Evolutionary conservation across 306 rosid genomes (phyloP), one percentile per base, ranked within the genome.

Genomic region (Myrica gale): DNA sequence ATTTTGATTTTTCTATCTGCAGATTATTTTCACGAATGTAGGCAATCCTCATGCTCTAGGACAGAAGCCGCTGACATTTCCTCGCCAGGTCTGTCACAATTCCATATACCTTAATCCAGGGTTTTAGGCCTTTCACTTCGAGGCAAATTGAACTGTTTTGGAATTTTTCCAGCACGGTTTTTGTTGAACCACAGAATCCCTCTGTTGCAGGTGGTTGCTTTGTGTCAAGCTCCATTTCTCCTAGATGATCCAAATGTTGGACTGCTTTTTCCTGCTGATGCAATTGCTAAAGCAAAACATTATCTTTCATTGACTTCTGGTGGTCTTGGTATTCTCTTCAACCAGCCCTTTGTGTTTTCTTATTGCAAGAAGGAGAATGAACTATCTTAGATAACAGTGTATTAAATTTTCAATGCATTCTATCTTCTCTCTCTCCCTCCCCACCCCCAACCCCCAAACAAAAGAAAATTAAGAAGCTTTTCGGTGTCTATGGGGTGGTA

Each of bases 11-110:
- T 81, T 41, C 16, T 69, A 48, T 80, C 55, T 72, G 70, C 93
- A 96, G 99, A 96, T 96, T 79, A 88, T 96, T 82, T 96, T 96
- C 87, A 96, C 99, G 43, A 96, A 96, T 85, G 99, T 96, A 51
- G 99, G 99, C 81, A 96, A 96, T 69, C 99, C 99, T 70, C 99
- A 96, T 81, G 99, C 99, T 71, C 82, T 96, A 62, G 99, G 99
- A 82, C 99, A 96, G 89, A 96, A 80, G 91, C 99, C 99, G 9
- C 80, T 96, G 88, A 88, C 87, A 73, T 96, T 96, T 81, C 99
- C 99, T 69, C 99, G 99, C 82, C 99, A 96, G 99, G 99, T 96
- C 77, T 47, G 11, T 61, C 76, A 50, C 56, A n/a, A 10, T 67
- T 76, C 61, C 69, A 43, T 47, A 74, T 76, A 81, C 74, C 68